A percentile compares a stretch with the other conserved stretches of the same genome.
phyloP scores from a whole-genome alignment of 1,284 basidiomycete genomes.

The Ceratobasidium sp. region DNA sequence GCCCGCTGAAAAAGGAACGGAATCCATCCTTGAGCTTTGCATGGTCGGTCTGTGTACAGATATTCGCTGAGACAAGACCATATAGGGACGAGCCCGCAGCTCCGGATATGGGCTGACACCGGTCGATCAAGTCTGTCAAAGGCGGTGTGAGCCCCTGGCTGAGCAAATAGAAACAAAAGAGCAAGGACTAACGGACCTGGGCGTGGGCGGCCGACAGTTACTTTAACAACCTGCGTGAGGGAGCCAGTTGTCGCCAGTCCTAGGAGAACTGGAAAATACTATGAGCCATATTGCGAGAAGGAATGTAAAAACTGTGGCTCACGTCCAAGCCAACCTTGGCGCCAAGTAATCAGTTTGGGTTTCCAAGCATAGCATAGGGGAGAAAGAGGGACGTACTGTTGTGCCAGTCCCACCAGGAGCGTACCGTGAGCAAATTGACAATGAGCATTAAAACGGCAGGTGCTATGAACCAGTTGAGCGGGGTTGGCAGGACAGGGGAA shows the following conservation, averaged over 20 bases:
- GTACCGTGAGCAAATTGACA: conserved; percentile 75
- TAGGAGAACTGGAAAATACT: conserved; percentile 68
- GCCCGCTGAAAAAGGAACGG: conserved; percentile 93
- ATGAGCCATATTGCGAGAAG: conserved; percentile 34
- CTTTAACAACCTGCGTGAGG: conserved; percentile 86
- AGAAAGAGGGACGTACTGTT: conserved; percentile 56
- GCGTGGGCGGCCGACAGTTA: conserved; percentile 85
- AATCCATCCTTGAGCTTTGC: conserved; percentile 82
- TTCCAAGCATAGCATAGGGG: neutral
- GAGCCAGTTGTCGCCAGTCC: conserved; percentile 79
- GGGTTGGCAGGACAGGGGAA: conserved; percentile 60
- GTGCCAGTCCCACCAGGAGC: conserved; percentile 91
- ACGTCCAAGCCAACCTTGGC: conserved; percentile 73
- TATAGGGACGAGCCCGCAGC: conserved; percentile 72
- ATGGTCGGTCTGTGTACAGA: conserved; percentile 80
- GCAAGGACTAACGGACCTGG: conserved; percentile 63
- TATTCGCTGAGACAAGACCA: conserved; percentile 76
- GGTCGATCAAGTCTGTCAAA: conserved; percentile 61
- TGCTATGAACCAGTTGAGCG: conserved; percentile 72
- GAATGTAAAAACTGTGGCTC: conserved; percentile 54
- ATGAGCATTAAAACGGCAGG: conserved; percentile 76
- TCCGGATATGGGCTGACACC: conserved; percentile 80
- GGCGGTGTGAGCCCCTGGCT: neutral
- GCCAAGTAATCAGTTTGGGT: conserved; percentile 27
- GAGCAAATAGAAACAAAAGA: neutral